Percentiles rank a stretch among this genome's conserved stretches.
phyloP scores from a whole-genome alignment of 2,329 filamentous ascomycete species.

The Beauveria scarabaeidicola region DNA sequence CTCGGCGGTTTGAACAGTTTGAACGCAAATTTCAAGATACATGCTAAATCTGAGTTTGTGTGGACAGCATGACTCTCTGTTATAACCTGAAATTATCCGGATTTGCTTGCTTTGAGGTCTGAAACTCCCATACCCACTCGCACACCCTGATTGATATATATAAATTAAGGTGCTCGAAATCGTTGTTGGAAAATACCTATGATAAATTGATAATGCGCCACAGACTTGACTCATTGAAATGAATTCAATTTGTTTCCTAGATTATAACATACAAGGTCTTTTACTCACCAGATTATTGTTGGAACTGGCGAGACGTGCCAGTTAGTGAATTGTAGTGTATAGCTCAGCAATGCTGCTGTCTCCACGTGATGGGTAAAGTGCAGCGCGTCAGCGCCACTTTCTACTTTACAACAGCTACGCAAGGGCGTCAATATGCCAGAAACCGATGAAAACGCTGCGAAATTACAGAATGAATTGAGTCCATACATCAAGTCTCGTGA shows the following conservation, averaged over 20 bases:
- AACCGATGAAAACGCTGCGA: slow-evolving; percentile 25
- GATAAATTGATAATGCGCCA: no score
- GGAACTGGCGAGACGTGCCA: neutral
- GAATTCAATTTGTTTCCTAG: no score
- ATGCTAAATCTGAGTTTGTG: no score
- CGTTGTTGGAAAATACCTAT: neutral
- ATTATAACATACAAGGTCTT: no score
- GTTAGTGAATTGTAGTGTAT: no score
- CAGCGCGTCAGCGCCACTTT: neutral
- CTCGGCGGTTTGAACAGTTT: no score
- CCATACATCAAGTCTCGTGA: slow-evolving; percentile 50
- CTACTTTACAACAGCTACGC: neutral
- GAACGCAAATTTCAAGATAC: no score
- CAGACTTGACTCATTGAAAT: neutral
- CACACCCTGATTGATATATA: neutral
- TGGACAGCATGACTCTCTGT: no score
- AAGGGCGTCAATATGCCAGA: slow-evolving; percentile 20
- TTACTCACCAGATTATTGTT: no score
- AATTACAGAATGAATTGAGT: slow-evolving; percentile 34
- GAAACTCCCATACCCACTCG: neutral
- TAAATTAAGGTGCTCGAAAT: neutral
- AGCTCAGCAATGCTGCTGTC: neutral
- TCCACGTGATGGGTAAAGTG: neutral
- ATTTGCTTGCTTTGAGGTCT: neutral
- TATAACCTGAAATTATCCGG: no score